A percentile compares a stretch with the other conserved stretches of the same genome.
Evolutionary conservation across 495 filamentous ascomycete species (phyloP).

Genomic region (Aspergillus heteromorphus): DNA sequence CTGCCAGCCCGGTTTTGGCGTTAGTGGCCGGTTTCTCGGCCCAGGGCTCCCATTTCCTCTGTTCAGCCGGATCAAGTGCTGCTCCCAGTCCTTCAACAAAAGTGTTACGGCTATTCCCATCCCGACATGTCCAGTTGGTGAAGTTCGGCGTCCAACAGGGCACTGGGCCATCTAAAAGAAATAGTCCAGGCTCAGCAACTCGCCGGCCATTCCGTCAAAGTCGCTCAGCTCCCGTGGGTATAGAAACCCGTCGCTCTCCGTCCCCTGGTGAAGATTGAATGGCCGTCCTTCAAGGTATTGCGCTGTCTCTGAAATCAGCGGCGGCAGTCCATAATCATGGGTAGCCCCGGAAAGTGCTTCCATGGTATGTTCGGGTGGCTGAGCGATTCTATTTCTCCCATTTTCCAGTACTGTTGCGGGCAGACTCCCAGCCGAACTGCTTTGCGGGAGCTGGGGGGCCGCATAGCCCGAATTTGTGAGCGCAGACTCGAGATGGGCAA

Average conservation of each 20-base stretch:
- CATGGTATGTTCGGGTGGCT: background rate
- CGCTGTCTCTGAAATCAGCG: background rate
- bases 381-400: background rate
- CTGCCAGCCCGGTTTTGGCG: too few relatives aligned
- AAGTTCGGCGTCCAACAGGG: background rate
- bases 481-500: background rate
- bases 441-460: background rate
- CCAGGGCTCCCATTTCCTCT: too few relatives aligned
- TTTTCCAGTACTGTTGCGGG: background rate
- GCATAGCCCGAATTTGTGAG: background rate
- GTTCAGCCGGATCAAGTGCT: too few relatives aligned
- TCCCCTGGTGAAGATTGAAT: background rate
- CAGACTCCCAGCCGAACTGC: background rate
- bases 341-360: background rate
- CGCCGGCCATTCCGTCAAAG: background rate
- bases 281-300: constrained; percentile 3
- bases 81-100: too few relatives aligned
- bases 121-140: too few relatives aligned
- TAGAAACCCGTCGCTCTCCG: background rate
- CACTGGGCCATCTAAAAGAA: background rate
- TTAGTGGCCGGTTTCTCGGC: too few relatives aligned
- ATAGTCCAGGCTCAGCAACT: background rate
- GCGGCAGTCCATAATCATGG: background rate
- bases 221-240: background rate
- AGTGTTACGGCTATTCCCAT: too few relatives aligned